These are phyloP conservation scores for Linum tenue DNA, from an alignment of 345 rosid genomes.

Conservation along the genomic window DNA sequence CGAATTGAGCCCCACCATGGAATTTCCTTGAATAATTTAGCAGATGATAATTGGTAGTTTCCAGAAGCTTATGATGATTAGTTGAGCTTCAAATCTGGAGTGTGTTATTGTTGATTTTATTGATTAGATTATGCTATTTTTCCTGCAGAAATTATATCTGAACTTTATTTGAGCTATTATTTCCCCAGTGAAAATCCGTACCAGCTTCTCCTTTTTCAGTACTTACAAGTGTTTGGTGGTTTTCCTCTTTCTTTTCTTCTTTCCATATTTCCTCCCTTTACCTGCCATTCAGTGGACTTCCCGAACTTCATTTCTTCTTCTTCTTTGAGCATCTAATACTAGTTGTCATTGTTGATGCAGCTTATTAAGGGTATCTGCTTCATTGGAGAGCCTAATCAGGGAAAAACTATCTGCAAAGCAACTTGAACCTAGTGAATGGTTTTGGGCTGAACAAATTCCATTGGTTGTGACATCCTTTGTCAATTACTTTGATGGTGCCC, in stretches of 20 bases:
- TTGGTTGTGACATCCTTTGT: conserved; percentile 48
- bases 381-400: conserved; percentile 72
- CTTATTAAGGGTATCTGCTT: conserved; percentile 64
- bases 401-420: conserved; percentile 70
- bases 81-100: neutral
- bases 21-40: neutral
- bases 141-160: neutral
- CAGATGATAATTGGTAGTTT: neutral
- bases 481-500: conserved; percentile 53
- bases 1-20: neutral
- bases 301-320: conserved; percentile 1
- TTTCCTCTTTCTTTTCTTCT: neutral
- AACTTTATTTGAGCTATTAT: too few species aligned
- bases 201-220: neutral
- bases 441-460: conserved; percentile 77
- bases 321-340: conserved; percentile 9
- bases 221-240: neutral
- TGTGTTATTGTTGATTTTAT: neutral
- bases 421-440: conserved; percentile 67
- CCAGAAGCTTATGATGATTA: conserved; percentile 10
- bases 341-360: conserved; percentile 34
- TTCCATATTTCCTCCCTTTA: neutral
- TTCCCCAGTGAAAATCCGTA: too few species aligned
- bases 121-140: neutral
- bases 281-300: neutral